Conservation (phyloP, 345 rosid genomes). For the Citropsis articulata region DNA sequence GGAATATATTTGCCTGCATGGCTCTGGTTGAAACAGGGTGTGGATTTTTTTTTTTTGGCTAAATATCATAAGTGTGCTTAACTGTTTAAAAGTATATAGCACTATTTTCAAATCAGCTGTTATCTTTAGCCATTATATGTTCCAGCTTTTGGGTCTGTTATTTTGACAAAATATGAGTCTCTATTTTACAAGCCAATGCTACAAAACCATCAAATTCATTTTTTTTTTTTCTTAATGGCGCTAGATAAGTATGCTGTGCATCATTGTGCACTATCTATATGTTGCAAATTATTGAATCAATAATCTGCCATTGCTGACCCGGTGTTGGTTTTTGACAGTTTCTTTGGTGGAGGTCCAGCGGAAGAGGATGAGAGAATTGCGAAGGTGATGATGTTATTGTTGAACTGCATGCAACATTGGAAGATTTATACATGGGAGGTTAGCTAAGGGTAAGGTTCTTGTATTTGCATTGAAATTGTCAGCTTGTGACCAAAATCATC, state of each 20-base stretch:
- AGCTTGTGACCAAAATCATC: neutral
- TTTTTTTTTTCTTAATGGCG: neutral
- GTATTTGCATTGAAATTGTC: neutral
- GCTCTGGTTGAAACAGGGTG: neutral
- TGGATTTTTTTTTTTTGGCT: neutral
- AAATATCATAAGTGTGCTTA: neutral
- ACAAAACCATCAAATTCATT: neutral
- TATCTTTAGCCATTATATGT: neutral
- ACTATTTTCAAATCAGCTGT: neutral
- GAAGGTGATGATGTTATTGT: slow-evolving; percentile 94
- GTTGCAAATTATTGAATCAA: neutral
- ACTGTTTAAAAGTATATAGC: neutral
- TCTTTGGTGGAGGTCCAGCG: neutral
- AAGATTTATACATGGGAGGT: slow-evolving; percentile 98
- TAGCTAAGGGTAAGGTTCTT: slow-evolving; percentile 62
- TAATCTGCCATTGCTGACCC: neutral
- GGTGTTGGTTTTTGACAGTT: neutral
- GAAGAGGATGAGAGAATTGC: slow-evolving; percentile 93
- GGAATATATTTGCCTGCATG: neutral
- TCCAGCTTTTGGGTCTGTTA: neutral
- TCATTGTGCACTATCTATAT: neutral
- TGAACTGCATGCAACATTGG: slow-evolving; percentile 86
- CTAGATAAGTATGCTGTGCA: neutral
- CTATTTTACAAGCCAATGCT: neutral
- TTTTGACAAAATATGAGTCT: neutral